Conservation (phyloP, 2,329 filamentous ascomycete genomes). For the Tolypocladium ophioglossoides region DNA sequence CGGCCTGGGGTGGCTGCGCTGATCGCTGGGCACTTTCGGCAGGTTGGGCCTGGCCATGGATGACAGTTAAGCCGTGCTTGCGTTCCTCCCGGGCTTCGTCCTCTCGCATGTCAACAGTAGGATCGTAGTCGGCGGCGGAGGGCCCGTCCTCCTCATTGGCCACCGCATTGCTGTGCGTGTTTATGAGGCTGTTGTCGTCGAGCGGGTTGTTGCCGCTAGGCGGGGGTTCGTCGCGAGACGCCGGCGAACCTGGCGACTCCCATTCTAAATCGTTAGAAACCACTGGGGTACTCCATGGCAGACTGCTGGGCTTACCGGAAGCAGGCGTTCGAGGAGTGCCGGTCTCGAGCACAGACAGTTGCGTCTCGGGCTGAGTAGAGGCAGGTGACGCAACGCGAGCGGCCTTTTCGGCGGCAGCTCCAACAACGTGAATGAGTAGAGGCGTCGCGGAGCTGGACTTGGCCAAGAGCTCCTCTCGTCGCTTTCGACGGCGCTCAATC, state of each 20-base stretch:
- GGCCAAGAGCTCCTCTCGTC: constrained; percentile 74
- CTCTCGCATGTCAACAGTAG: constrained; percentile 78
- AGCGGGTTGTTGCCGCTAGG: constrained; percentile 52
- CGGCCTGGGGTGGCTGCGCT: constrained; percentile 15
- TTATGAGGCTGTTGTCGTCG: constrained; percentile 58
- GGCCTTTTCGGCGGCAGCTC: constrained; percentile 49
- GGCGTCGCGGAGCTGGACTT: constrained; percentile 69
- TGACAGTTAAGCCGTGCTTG: constrained; percentile 44
- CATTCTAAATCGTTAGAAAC: constrained; percentile 20
- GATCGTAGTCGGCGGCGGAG: constrained; percentile 90
- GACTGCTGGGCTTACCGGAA: constrained; percentile 30
- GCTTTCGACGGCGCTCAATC: constrained; percentile 74
- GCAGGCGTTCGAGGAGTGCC: constrained; percentile 34
- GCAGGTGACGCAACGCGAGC: constrained; percentile 42
- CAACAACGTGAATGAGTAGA: constrained; percentile 64
- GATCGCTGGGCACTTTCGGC: constrained; percentile 10
- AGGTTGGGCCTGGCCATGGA: constrained; percentile 32
- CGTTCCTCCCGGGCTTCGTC: constrained; percentile 63
- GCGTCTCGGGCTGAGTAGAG: constrained; percentile 34
- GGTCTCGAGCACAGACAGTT: constrained; percentile 17
- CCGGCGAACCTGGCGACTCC: constrained; percentile 31
- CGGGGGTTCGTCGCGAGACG: constrained; percentile 41
- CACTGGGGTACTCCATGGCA: background rate
- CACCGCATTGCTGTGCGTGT: constrained; percentile 38
- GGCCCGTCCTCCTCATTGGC: constrained; percentile 53